phyloP scores from a whole-genome alignment of 208 protist species.

The Trypanosoma platydactyli region DNA sequence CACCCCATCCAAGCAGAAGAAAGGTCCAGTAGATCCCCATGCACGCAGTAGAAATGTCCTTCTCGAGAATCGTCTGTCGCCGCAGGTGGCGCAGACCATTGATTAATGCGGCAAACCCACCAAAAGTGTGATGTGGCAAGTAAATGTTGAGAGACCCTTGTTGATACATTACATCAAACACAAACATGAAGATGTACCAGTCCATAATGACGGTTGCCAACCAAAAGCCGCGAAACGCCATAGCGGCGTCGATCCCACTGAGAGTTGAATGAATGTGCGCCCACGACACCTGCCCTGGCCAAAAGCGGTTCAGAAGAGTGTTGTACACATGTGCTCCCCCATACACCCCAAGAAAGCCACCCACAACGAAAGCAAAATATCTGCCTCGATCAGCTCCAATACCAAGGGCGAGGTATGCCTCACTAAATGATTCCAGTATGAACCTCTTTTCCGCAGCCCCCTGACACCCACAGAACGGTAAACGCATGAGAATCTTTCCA shows the following conservation, averaged over 20 bases:
- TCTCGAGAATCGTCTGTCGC: constrained; percentile 1
- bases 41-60: constrained; percentile 5
- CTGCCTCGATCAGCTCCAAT: constrained; percentile 16
- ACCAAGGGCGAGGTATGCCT: constrained; percentile 23
- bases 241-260: constrained; percentile 6
- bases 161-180: constrained; percentile 48
- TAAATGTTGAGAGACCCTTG: constrained; percentile 38
- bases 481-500: constrained; percentile 26
- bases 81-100: not conserved
- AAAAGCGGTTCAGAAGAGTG: constrained; percentile 26
- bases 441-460: constrained; percentile 25
- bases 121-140: constrained; percentile 42
- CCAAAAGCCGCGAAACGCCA: constrained; percentile 23
- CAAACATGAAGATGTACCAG: constrained; percentile 43
- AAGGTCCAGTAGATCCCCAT: constrained; percentile 33
- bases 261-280: constrained; percentile 27
- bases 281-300: constrained; percentile 33
- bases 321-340: constrained; percentile 43
- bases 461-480: constrained; percentile 39
- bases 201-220: constrained; percentile 25
- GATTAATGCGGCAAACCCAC: constrained; percentile 28
- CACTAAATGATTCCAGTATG: constrained; percentile 24
- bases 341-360: constrained; percentile 35
- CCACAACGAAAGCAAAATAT: constrained; percentile 31
- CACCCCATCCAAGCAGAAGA: constrained; percentile 31